A percentile compares a stretch with the other conserved stretches of the same genome.
Evolutionary conservation across 2,329 filamentous ascomycete species (phyloP).

Genomic region (Claviceps sorghi): DNA sequence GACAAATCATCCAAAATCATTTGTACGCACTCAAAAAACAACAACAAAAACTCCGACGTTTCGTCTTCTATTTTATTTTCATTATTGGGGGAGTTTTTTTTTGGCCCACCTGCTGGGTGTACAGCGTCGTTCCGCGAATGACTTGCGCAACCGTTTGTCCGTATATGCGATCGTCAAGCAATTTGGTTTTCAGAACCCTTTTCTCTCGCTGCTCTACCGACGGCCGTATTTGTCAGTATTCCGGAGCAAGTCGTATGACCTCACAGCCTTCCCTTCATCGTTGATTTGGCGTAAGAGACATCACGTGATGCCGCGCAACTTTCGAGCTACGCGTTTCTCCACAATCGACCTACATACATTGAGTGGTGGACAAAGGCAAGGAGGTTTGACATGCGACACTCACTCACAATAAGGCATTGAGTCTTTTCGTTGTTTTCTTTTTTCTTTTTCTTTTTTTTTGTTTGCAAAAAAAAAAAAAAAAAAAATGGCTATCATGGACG

Average conservation of each 20-base stretch:
- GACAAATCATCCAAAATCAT: not conserved
- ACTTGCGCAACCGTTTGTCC: not conserved
- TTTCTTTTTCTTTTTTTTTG: too few species aligned
- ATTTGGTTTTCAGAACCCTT: not conserved
- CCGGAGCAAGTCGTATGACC: not conserved
- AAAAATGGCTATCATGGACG: slow-evolving; percentile 29
- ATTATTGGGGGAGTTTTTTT: too few species aligned
- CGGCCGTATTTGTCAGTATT: not conserved
- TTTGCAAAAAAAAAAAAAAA: too few species aligned
- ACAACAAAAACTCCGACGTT: not conserved
- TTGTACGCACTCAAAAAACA: not conserved
- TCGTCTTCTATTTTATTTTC: not conserved
- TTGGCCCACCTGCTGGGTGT: too few species aligned
- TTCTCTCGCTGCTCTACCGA: not conserved
- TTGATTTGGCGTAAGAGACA: not conserved
- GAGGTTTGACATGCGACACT: not conserved
- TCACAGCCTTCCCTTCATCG: not conserved
- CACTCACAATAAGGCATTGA: not conserved
- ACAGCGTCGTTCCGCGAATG: not conserved
- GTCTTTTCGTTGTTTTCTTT: not conserved
- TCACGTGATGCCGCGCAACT: slow-evolving; percentile 24
- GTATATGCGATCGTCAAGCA: not conserved
- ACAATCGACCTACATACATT: not conserved
- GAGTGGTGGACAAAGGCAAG: not conserved
- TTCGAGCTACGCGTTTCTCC: not conserved